These are phyloP conservation scores for Fagus sylvatica DNA, from an alignment of 306 rosid species.

Conservation along the genomic window DNA sequence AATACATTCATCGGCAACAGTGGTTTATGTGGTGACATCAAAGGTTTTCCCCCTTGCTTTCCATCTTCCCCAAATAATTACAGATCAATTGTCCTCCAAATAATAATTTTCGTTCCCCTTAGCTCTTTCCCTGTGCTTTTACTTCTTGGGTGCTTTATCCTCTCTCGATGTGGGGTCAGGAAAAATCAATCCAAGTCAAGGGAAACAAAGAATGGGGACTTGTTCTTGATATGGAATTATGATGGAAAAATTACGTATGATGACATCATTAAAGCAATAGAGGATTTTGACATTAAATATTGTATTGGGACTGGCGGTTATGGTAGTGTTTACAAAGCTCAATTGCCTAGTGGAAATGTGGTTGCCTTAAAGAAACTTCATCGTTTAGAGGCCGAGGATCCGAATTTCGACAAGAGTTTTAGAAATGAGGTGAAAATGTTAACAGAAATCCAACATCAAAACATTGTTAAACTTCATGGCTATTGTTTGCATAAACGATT, in stretches of 20 bases:
- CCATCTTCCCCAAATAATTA: neutral
- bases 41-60: neutral
- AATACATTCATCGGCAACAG: neutral
- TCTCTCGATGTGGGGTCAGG: too few relatives aligned
- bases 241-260: neutral
- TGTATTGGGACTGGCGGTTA: conserved; percentile 14
- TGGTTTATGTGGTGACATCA: neutral
- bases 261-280: neutral
- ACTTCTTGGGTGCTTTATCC: neutral
- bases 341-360: neutral
- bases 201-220: neutral
- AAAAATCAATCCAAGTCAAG: neutral
- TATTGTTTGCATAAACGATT: conserved; percentile 17
- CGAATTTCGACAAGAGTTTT: conserved; percentile 4
- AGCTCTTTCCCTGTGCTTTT: neutral
- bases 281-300: neutral
- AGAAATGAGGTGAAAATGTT: conserved; percentile 16
- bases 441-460: neutral
- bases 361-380: conserved; percentile 34
- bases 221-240: neutral
- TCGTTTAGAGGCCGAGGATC: neutral
- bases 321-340: conserved; percentile 11
- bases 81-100: neutral
- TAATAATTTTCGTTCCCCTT: neutral
- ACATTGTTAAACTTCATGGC: conserved; percentile 21